Base-by-base conservation (phyloP, 192 early-diverging fungal species). In the Rhizophagus prolifer region DNA sequence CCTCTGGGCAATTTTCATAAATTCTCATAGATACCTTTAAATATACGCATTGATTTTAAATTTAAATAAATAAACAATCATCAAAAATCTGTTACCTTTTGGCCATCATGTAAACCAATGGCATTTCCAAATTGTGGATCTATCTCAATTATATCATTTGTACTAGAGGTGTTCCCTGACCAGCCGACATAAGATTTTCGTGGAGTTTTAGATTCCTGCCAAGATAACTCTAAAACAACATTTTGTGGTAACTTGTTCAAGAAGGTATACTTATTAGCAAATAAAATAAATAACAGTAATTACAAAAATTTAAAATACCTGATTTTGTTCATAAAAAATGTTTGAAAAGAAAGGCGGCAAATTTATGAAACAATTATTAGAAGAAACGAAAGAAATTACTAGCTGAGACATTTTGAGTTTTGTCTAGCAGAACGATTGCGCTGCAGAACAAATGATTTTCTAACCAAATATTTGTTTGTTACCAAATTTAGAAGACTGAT, bases 41-140 rank as follows among this genome's bases (percentile, higher is more conserved):
- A 41, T 6, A 38, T 38, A 26, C 0, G 23, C 14, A 75, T 64
- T 47, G 58, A 70, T 25, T 41, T 23, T 30, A 50, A 14, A 62
- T 50, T 5, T 16, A 54, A 9, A 31, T 41, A 70, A 65, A 6
- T 16, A 38, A 34, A 65, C 4, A 25, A 62, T 44, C 30, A 47
- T 70, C 13, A 23, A 14, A 50, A 34, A 26, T 21, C 14, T 7
- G 36, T 34, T 84, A 88, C 89, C 86, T 86, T 85, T 38, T 86
- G 82, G 12, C 92, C 91, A 46, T 90, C 87, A 4, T 76, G 31
- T 31, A 95, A 79, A 16, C 92, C 92, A 64, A 92, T 86, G 5
- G 83, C 84, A 31, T 79, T 86, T 64, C 86, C 94, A 72, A 92
- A 91, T 72, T 86, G 83, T 8, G 89, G 85, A 81, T 95, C 94